Conservation (phyloP, 768 basidiomycete genomes). For the Suillus americanus region DNA sequence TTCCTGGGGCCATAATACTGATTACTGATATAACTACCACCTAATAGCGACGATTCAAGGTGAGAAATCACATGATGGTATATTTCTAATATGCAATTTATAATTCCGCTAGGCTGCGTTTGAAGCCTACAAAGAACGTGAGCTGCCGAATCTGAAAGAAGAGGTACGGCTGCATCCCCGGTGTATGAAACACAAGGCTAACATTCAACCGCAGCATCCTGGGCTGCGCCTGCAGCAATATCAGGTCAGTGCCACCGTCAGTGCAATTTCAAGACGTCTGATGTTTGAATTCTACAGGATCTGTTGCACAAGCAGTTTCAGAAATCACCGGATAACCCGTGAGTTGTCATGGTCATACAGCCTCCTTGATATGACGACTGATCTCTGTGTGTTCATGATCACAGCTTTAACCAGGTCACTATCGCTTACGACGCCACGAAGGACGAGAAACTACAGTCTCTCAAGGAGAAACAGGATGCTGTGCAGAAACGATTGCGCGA, state of each 20-base stretch:
- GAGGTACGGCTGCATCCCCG: conserved; percentile 54
- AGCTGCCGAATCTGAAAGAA: conserved; percentile 72
- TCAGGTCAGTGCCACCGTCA: conserved; percentile 46
- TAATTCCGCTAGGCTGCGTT: conserved; percentile 62
- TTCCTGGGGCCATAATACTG: not conserved
- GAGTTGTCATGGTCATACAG: conserved; percentile 24
- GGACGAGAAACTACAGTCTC: conserved; percentile 78
- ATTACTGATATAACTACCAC: conserved; percentile 13
- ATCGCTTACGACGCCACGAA: conserved; percentile 85
- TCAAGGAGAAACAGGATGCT: conserved; percentile 65
- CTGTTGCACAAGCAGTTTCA: conserved; percentile 93
- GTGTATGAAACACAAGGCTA: conserved; percentile 8
- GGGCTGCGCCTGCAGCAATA: conserved; percentile 92
- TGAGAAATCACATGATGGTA: conserved; percentile 20
- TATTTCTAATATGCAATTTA: conserved; percentile 1
- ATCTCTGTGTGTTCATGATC: not conserved
- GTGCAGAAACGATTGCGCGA: conserved; percentile 66
- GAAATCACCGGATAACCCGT: conserved; percentile 96
- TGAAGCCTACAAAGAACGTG: conserved; percentile 86
- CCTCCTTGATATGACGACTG: conserved; percentile 4
- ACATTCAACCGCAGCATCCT: conserved; percentile 59
- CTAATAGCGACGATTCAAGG: conserved; percentile 85
- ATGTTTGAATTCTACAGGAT: conserved; percentile 48
- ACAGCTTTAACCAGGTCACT: conserved; percentile 80
- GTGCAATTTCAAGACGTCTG: not conserved